Base-by-base conservation (phyloP, 805 yeast species). In the Lachancea sp. region DNA sequence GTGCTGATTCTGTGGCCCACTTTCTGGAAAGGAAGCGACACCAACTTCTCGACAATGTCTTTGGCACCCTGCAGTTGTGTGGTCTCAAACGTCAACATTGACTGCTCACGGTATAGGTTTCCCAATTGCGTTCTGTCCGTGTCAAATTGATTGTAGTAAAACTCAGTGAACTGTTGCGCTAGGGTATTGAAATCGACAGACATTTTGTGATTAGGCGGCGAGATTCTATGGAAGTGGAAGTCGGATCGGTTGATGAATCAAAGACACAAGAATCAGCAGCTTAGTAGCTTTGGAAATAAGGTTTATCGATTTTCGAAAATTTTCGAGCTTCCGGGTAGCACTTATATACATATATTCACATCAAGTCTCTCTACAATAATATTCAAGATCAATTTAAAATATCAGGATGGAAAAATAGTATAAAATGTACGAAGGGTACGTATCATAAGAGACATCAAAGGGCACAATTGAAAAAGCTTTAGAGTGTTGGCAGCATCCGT, bases 31-130 rank as follows among this genome's bases (percentile, higher is more conserved):
- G 96, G 96, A 59, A 93, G 77, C 32, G 89, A 78, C 48, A 79
- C 81, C 55, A 93, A 78, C 67, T 93, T 91, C 72, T 93, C 98
- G 52, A 93, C 89, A 61, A 93, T 93, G 59, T 74, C 83, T 72
- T 83, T 82, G 47, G 95, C 86, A 56, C 99, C 99, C 73, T 91
- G 99, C 54, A 85, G 75, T 74, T 91, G 97, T 48, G 89, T 74
- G 45, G 90, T 82, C 72, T 93, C 99, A 60, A 93, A 93, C 39
- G 99, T 93, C 70, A 93, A 75, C 99, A 93, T 93, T 25, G 97
- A 89, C 66, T 86, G 90, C 50, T 88, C 96, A 66, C 99, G 85
- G 81, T 91, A 91, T 60, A 91, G 78, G 73, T 86, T 84, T 56
- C 95, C 95, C 65, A 91, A 79, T 67, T 85, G 93, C 48, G 88